Evolutionary conservation across 139 green algal species (phyloP).

Genomic region (Edaphochlamys debaryana): DNA sequence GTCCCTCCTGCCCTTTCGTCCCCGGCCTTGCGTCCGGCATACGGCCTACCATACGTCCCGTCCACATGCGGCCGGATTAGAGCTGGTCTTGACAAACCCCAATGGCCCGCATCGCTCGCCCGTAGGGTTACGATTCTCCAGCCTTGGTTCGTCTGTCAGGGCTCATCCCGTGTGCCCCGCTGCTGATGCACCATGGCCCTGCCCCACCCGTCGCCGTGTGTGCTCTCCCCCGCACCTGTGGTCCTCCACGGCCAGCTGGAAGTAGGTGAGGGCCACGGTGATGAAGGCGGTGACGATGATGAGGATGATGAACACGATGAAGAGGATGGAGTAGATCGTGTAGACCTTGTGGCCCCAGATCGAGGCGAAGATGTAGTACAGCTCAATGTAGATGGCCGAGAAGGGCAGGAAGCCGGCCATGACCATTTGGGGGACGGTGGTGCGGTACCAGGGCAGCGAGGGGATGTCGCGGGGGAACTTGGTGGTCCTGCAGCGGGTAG

Average conservation of each 20-base stretch:
- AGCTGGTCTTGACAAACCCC: too few relatives aligned
- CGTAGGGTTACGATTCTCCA: too few relatives aligned
- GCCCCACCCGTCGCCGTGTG: too few relatives aligned
- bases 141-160: too few relatives aligned
- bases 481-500: conserved; percentile 79
- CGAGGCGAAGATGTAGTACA: conserved; percentile 97
- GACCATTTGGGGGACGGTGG: conserved; percentile 86
- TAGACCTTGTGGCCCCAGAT: conserved; percentile 99
- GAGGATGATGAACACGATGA: conserved; percentile 95
- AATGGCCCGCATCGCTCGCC: too few relatives aligned
- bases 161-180: too few relatives aligned
- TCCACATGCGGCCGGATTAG: too few relatives aligned
- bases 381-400: conserved; percentile 98
- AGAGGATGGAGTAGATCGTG: conserved; percentile 95
- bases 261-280: conserved; percentile 96
- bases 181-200: too few relatives aligned
- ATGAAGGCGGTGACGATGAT: conserved; percentile 96
- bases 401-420: conserved; percentile 97
- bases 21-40: too few relatives aligned
- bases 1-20: too few relatives aligned
- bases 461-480: conserved; percentile 91
- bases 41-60: too few relatives aligned
- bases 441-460: conserved; percentile 90
- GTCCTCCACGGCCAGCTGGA: conserved; percentile 95
- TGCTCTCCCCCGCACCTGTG: conserved; percentile 81